phyloP scores from a whole-genome alignment of 2,329 filamentous ascomycete species.

The Coniochaeta prunicola region DNA sequence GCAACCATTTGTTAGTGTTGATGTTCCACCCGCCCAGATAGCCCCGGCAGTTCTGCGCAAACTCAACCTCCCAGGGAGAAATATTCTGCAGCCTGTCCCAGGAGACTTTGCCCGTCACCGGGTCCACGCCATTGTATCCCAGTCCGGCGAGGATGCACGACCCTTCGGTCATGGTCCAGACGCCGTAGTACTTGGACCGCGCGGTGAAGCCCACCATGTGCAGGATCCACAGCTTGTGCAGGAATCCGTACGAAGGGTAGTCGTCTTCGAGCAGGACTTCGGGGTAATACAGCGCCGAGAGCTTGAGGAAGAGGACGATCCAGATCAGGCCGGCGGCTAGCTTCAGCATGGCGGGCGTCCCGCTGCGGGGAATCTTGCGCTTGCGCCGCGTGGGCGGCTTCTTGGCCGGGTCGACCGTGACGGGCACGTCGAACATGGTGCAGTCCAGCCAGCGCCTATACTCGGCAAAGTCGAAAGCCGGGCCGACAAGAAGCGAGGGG shows the following conservation, averaged over 20 bases:
- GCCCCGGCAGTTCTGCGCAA: slow-evolving; percentile 85
- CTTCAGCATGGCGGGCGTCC: slow-evolving; percentile 75
- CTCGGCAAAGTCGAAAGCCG: slow-evolving; percentile 90
- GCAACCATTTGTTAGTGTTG: slow-evolving; percentile 94
- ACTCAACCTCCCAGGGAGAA: slow-evolving; percentile 75
- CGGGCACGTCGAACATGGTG: slow-evolving; percentile 84
- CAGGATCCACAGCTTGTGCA: slow-evolving; percentile 68
- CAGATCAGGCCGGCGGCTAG: slow-evolving; percentile 65
- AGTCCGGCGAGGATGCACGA: slow-evolving; percentile 90
- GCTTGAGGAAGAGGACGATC: slow-evolving; percentile 70
- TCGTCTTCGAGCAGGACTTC: slow-evolving; percentile 56
- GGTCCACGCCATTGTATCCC: slow-evolving; percentile 89
- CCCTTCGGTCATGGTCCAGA: slow-evolving; percentile 90
- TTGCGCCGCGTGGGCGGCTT: slow-evolving; percentile 81
- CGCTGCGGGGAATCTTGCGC: slow-evolving; percentile 87
- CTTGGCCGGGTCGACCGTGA: slow-evolving; percentile 75
- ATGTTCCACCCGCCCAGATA: slow-evolving; percentile 96
- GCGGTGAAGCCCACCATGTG: slow-evolving; percentile 78
- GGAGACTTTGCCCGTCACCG: slow-evolving; percentile 72
- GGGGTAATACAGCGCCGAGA: slow-evolving; percentile 60
- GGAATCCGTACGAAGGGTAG: slow-evolving; percentile 61
- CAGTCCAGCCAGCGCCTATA: slow-evolving; percentile 91
- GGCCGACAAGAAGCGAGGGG: slow-evolving; percentile 80
- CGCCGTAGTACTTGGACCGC: slow-evolving; percentile 91
- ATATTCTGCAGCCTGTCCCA: slow-evolving; percentile 93